These are phyloP conservation scores for Seiridium cupressi DNA, from an alignment of 2,329 filamentous ascomycete genomes.

Conservation along the genomic window DNA sequence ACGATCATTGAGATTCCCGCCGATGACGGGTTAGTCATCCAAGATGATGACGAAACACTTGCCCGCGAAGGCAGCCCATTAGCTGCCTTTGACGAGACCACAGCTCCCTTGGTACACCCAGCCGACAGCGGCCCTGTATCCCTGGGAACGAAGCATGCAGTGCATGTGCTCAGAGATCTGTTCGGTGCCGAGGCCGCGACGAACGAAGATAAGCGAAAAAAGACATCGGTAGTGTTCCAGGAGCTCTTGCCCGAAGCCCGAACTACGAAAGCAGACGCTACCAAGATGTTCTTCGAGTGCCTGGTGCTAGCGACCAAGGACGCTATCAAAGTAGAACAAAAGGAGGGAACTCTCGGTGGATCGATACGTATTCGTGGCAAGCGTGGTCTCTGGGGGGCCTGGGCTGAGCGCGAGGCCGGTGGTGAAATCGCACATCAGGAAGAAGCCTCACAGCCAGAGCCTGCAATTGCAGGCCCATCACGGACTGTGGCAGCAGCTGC, in stretches of 20 bases:
- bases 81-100: constrained; percentile 77
- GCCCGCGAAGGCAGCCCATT: constrained; percentile 42
- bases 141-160: constrained; percentile 89
- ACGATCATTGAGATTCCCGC: constrained; percentile 65
- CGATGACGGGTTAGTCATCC: constrained; percentile 43
- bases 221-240: constrained; percentile 81
- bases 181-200: constrained; percentile 74
- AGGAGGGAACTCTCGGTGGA: constrained; percentile 67
- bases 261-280: constrained; percentile 85
- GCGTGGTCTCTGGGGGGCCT: constrained; percentile 93
- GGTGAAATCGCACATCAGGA: constrained; percentile 57
- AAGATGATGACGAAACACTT: constrained; percentile 46
- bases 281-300: constrained; percentile 99
- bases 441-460: constrained; percentile 33
- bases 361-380: constrained; percentile 85
- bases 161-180: constrained; percentile 86
- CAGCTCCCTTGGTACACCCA: constrained; percentile 72
- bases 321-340: constrained; percentile 94
- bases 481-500: constrained; percentile 27
- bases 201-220: constrained; percentile 70
- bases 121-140: constrained; percentile 85
- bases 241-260: constrained; percentile 80
- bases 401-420: constrained; percentile 78
- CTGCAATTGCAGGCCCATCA: constrained; percentile 29
- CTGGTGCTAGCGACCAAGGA: constrained; percentile 96